A percentile compares a stretch with the other conserved stretches of the same genome.
Evolutionary conservation across 2,329 filamentous ascomycete genomes (phyloP).

Genomic region (Allantophomopsis lycopodina): DNA sequence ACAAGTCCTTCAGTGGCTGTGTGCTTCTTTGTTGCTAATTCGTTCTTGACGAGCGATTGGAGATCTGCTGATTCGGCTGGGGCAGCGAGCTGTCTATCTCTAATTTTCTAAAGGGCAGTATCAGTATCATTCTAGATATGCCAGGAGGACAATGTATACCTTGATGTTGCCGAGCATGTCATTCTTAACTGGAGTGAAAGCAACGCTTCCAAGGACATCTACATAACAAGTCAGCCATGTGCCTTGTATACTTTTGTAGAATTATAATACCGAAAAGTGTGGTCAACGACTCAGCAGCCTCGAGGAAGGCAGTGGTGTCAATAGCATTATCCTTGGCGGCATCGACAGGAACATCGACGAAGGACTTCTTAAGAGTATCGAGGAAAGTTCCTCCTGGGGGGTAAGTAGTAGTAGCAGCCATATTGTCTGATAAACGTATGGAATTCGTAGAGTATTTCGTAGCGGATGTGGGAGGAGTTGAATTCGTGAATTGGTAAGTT

Average conservation of each 20-base stretch:
- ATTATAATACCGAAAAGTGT: slow-evolving; percentile 61
- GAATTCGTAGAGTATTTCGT: too few relatives aligned
- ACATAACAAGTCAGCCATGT: neutral
- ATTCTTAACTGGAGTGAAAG: slow-evolving; percentile 81
- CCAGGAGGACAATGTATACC: slow-evolving; percentile 32
- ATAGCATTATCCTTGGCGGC: slow-evolving; percentile 63
- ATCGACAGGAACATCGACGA: slow-evolving; percentile 69
- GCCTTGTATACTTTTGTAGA: too few relatives aligned
- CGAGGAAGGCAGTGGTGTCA: slow-evolving; percentile 75
- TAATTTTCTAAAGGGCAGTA: slow-evolving; percentile 57
- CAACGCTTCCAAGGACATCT: slow-evolving; percentile 55
- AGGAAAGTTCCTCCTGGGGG: slow-evolving; percentile 52
- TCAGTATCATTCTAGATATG: neutral
- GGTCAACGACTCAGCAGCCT: slow-evolving; percentile 76
- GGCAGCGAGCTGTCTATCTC: slow-evolving; percentile 65
- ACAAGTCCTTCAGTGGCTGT: slow-evolving; percentile 77
- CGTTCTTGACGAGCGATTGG: slow-evolving; percentile 73
- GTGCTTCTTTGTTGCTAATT: slow-evolving; percentile 84
- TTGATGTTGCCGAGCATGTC: slow-evolving; percentile 89
- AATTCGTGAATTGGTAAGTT: too few relatives aligned
- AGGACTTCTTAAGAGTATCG: slow-evolving; percentile 72
- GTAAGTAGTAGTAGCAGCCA: slow-evolving; percentile 7
- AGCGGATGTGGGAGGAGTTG: too few relatives aligned
- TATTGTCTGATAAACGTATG: neutral
- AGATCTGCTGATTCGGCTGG: slow-evolving; percentile 71